A percentile compares a stretch with the other conserved stretches of the same genome.
These are phyloP conservation scores for Geosmithia flava DNA, from an alignment of 2,329 filamentous ascomycete species.

Conservation along the genomic window DNA sequence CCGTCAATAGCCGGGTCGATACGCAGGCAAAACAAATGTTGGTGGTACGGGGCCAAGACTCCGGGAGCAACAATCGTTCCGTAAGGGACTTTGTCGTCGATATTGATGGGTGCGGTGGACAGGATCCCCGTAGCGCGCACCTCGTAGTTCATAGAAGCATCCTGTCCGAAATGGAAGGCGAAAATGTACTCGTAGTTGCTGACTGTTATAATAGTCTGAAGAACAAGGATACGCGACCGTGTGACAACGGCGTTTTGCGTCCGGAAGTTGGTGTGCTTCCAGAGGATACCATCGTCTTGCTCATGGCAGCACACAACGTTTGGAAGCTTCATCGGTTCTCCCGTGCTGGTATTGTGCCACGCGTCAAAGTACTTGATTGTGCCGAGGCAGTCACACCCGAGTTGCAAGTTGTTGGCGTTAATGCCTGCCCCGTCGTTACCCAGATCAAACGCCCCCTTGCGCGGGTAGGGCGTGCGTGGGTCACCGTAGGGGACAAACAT, in stretches of 20 bases:
- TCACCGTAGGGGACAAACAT: slow-evolving; percentile 59
- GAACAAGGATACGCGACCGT: slow-evolving; percentile 40
- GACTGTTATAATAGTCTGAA: slow-evolving; percentile 51
- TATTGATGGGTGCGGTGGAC: slow-evolving; percentile 33
- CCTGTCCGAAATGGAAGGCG: slow-evolving; percentile 36
- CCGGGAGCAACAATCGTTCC: slow-evolving; percentile 51
- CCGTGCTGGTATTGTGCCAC: slow-evolving; percentile 16
- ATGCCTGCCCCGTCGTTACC: slow-evolving; percentile 54
- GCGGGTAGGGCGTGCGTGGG: slow-evolving; percentile 46
- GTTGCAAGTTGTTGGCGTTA: slow-evolving; percentile 50
- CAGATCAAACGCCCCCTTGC: slow-evolving; percentile 58
- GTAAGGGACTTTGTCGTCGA: slow-evolving; percentile 33
- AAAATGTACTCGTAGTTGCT: slow-evolving; percentile 45
- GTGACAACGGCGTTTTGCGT: slow-evolving; percentile 42
- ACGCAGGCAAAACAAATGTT: slow-evolving; percentile 53
- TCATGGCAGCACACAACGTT: slow-evolving; percentile 24
- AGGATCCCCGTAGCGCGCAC: slow-evolving; percentile 29
- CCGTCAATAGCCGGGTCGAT: slow-evolving; percentile 56
- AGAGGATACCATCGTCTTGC: slow-evolving; percentile 38
- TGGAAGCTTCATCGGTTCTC: slow-evolving; percentile 15
- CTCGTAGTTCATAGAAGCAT: slow-evolving; percentile 26
- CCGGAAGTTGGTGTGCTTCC: slow-evolving; percentile 51
- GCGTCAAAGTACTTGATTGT: slow-evolving; percentile 33
- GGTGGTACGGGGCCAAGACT: slow-evolving; percentile 52
- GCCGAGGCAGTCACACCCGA: slow-evolving; percentile 56